Evolutionary conservation across 768 basidiomycete species (phyloP).

Genomic region (Serpula lacrymans): DNA sequence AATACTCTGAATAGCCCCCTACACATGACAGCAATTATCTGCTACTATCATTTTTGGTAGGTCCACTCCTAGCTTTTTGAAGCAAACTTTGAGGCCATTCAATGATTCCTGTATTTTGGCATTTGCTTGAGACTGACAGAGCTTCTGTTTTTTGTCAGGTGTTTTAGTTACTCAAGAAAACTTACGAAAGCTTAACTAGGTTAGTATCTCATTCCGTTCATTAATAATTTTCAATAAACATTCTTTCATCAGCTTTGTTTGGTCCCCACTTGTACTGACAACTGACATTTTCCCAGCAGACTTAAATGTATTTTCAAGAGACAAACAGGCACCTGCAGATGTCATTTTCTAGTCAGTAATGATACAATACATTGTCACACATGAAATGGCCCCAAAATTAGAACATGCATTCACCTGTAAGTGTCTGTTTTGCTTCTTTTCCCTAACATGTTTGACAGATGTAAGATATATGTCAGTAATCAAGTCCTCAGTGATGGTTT

Average conservation of each 20-base stretch:
- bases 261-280: not conserved
- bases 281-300: conserved; percentile 10
- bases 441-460: conserved; percentile 7
- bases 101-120: conserved; percentile 13
- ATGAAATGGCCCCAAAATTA: too few relatives aligned
- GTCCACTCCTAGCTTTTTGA: conserved; percentile 3
- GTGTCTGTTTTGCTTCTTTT: too few relatives aligned
- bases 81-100: conserved; percentile 6
- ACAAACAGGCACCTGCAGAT: conserved; percentile 9
- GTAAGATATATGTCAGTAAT: conserved; percentile 15
- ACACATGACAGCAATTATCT: conserved; percentile 20
- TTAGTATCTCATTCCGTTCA: conserved; percentile 11
- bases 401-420: too few relatives aligned
- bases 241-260: conserved; percentile 5
- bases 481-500: conserved; percentile 15
- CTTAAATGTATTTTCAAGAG: conserved; percentile 17
- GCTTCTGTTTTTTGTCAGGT: too few relatives aligned
- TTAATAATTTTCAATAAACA: conserved; percentile 14
- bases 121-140: conserved; percentile 13
- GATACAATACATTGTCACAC: too few relatives aligned
- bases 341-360: too few relatives aligned
- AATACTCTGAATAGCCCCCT: conserved; percentile 1
- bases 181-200: conserved; percentile 9
- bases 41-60: conserved; percentile 12
- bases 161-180: too few relatives aligned